Percentiles rank a stretch among this genome's conserved stretches.
Evolutionary conservation across 2,329 filamentous ascomycete genomes (phyloP).

Genomic region (Fonsecaea nubica): DNA sequence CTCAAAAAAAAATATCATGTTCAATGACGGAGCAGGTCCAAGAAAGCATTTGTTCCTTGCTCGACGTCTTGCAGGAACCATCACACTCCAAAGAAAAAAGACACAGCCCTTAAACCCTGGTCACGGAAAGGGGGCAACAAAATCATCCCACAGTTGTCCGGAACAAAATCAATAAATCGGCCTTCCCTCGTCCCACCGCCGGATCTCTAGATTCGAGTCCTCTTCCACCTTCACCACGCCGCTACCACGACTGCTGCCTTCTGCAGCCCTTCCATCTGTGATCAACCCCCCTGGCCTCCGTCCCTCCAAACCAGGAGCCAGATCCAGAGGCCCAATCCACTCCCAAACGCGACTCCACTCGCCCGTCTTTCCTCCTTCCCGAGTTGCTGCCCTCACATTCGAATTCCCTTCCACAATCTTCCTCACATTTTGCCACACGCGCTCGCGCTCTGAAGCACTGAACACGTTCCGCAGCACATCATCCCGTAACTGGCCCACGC

Average conservation of each 20-base stretch:
- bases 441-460: conserved; percentile 74
- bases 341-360: conserved; percentile 70
- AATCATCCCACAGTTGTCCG: not conserved
- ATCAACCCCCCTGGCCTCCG: conserved; percentile 42
- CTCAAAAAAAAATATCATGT: not conserved
- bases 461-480: conserved; percentile 87
- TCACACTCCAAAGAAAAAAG: not conserved
- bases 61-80: not conserved
- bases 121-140: not conserved
- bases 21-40: not conserved
- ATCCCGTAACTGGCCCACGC: conserved; percentile 86
- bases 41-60: not conserved
- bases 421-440: conserved; percentile 82
- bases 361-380: conserved; percentile 61
- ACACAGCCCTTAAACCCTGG: not conserved
- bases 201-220: conserved; percentile 29
- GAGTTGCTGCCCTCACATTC: conserved; percentile 82
- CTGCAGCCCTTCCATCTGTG: conserved; percentile 28
- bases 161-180: conserved; percentile 47
- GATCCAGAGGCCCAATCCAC: conserved; percentile 67
- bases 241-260: conserved; percentile 31
- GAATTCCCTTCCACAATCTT: conserved; percentile 90
- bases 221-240: conserved; percentile 42
- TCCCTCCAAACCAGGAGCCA: conserved; percentile 43
- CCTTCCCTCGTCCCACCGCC: conserved; percentile 52